Evolutionary conservation across 345 rosid species (phyloP).

Genomic region (Sapria himalayana): DNA sequence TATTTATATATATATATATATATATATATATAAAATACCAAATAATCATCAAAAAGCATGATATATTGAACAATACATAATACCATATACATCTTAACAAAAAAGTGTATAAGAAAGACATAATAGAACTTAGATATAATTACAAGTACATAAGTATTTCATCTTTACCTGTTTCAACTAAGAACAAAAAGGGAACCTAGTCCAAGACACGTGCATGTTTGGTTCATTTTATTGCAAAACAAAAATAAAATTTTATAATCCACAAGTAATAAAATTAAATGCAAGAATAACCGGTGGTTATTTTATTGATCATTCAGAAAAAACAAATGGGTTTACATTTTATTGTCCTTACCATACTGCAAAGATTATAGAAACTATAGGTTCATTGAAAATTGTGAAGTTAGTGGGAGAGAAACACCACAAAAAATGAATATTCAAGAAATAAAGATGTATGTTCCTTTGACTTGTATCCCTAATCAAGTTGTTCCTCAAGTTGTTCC

Average conservation of each 20-base stretch:
- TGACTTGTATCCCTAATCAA: too few relatives aligned
- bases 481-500: too few relatives aligned
- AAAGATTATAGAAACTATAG: not conserved
- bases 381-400: too few relatives aligned
- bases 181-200: not conserved
- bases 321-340: not conserved
- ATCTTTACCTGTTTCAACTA: not conserved
- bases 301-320: not conserved
- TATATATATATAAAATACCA: too few relatives aligned
- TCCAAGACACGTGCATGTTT: not conserved
- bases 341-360: not conserved
- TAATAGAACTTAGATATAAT: not conserved
- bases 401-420: too few relatives aligned
- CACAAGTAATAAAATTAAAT: not conserved
- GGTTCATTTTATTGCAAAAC: not conserved
- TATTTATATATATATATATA: too few relatives aligned
- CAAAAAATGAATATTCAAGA: too few relatives aligned
- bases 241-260: not conserved
- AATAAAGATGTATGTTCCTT: too few relatives aligned
- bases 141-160: not conserved
- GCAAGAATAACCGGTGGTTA: not conserved
- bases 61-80: not conserved
- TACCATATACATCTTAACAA: not conserved
- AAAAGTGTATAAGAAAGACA: not conserved
- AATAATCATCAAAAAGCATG: not conserved